phyloP scores from a whole-genome alignment of 2,329 filamentous ascomycete species.

The Nectriaceae sp. region DNA sequence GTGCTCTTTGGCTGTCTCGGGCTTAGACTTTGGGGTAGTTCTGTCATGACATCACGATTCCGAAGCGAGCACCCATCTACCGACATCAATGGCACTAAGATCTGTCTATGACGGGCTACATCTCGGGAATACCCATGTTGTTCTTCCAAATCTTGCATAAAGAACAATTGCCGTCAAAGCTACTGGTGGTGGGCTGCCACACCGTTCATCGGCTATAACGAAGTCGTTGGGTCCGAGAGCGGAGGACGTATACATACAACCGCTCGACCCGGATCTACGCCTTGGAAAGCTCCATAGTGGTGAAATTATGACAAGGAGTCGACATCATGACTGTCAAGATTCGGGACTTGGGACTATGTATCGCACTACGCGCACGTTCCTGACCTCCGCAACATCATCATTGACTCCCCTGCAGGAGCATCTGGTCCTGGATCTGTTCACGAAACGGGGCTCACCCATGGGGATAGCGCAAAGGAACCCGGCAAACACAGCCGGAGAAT shows the following conservation, averaged over 20 bases:
- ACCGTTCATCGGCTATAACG: not conserved
- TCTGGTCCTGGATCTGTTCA: too few species aligned
- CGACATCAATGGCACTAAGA: not conserved
- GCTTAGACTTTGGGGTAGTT: too few species aligned
- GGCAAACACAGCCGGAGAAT: too few species aligned
- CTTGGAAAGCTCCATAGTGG: not conserved
- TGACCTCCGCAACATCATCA: too few species aligned
- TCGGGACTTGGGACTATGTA: not conserved
- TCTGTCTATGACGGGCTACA: not conserved
- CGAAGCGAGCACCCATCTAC: not conserved
- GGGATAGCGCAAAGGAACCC: too few species aligned
- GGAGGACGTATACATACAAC: not conserved
- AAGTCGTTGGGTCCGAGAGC: not conserved
- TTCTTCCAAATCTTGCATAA: too few species aligned
- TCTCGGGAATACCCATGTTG: too few species aligned
- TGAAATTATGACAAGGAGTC: not conserved
- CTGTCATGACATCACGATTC: not conserved
- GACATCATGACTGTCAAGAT: not conserved
- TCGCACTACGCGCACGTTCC: not conserved
- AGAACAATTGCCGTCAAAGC: too few species aligned
- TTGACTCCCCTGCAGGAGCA: too few species aligned
- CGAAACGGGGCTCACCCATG: too few species aligned
- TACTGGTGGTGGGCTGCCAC: too few species aligned
- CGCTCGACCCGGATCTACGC: not conserved
- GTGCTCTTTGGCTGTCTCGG: too few species aligned